These are phyloP conservation scores for Candida pseudofarinosa DNA, from an alignment of 805 yeast species.

Conservation along the genomic window DNA sequence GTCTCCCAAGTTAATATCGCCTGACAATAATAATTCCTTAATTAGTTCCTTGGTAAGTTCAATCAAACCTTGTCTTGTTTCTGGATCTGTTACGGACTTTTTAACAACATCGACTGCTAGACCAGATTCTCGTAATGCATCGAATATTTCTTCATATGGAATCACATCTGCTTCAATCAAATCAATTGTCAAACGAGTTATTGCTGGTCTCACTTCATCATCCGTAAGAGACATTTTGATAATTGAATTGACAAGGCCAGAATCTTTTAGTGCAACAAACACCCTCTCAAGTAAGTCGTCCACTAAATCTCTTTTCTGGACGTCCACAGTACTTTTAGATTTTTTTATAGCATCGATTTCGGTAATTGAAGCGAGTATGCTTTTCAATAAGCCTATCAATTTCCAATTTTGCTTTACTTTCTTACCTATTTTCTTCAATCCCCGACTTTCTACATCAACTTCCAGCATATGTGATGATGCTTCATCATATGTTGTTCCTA, in stretches of 20 bases:
- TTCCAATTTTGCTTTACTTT: constrained; percentile 1
- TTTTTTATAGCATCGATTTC: constrained; percentile 1
- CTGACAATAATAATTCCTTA: constrained; percentile 15
- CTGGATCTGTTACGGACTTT: constrained; percentile 23
- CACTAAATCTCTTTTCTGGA: constrained; percentile 6
- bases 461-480: neutral
- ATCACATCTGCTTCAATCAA: constrained; percentile 25
- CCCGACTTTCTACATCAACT: neutral
- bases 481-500: neutral
- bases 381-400: constrained; percentile 3
- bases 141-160: constrained; percentile 28
- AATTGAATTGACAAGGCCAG: constrained; percentile 26
- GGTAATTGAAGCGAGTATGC: neutral
- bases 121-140: constrained; percentile 26
- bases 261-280: constrained; percentile 22
- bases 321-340: neutral
- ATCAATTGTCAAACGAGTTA: constrained; percentile 20
- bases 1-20: constrained; percentile 3
- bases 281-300: constrained; percentile 19
- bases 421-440: neutral
- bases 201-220: constrained; percentile 20
- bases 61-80: constrained; percentile 23
- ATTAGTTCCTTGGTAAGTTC: constrained; percentile 21
- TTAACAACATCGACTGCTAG: constrained; percentile 25
- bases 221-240: constrained; percentile 26